A percentile compares a stretch with the other conserved stretches of the same genome.
phyloP scores from a whole-genome alignment of 139 green algal species.

The Nannochloris sp. region DNA sequence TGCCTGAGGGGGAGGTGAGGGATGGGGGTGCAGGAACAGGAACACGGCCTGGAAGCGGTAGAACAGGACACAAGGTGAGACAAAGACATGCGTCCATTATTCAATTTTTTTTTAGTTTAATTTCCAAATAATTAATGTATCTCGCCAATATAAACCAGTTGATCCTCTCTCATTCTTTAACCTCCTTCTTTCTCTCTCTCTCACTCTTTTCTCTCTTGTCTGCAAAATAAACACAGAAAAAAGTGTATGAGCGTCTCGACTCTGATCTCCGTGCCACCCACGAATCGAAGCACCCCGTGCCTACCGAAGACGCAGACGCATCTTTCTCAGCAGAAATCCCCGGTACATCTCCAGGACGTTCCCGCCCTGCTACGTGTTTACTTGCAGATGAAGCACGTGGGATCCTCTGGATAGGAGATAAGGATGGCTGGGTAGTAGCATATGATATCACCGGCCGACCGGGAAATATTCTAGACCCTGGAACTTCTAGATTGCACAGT shows the following conservation, averaged over 20 bases:
- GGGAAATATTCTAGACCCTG: not conserved
- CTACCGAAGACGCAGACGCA: slow-evolving; percentile 37
- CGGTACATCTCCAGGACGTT: not conserved
- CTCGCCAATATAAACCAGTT: too few relatives aligned
- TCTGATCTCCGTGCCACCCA: not conserved
- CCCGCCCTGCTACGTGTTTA: slow-evolving; percentile 22
- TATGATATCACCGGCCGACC: not conserved
- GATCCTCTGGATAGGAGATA: slow-evolving; percentile 45
- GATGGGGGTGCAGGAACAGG: not conserved
- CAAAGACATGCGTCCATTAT: not conserved
- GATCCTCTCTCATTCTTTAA: not conserved
- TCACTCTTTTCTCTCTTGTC: not conserved
- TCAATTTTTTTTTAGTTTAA: not conserved
- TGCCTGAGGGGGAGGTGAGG: slow-evolving; percentile 14
- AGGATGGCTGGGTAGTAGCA: slow-evolving; percentile 35
- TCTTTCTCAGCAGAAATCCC: slow-evolving; percentile 32
- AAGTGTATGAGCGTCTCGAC: not conserved
- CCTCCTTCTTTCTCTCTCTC: not conserved
- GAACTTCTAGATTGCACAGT: not conserved
- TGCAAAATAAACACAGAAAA: not conserved
- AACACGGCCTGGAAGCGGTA: too few relatives aligned
- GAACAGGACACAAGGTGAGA: not conserved
- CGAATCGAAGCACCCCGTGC: not conserved
- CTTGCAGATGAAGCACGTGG: slow-evolving; percentile 20
- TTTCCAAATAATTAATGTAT: not conserved